Percentiles rank a stretch among this genome's conserved stretches.
Evolutionary conservation across 179 eudicot species (phyloP).

Genomic region (Amaranthus tricolor): DNA sequence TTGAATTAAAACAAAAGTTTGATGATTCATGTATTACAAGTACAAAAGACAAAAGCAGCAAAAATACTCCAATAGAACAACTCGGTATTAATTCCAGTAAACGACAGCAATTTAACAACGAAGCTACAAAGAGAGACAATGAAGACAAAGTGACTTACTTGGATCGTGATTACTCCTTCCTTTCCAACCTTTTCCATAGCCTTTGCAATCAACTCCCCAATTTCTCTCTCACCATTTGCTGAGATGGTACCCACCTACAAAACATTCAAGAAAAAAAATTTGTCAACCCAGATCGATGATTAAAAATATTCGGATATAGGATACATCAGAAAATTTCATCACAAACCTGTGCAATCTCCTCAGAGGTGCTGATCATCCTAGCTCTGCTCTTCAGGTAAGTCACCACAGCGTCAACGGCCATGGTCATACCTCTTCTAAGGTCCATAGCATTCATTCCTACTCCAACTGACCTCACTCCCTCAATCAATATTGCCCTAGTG

Average conservation of each 20-base stretch:
- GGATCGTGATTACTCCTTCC: constrained; percentile 80
- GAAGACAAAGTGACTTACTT: constrained; percentile 37
- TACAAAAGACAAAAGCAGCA: neutral
- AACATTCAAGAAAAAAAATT: neutral
- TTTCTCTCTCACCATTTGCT: constrained; percentile 81
- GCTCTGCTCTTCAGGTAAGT: constrained; percentile 84
- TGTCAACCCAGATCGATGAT: neutral
- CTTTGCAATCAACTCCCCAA: constrained; percentile 87
- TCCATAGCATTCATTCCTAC: constrained; percentile 99
- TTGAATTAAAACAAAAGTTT: too few species aligned
- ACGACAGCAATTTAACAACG: neutral
- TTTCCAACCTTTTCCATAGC: constrained; percentile 93
- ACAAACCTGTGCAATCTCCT: constrained; percentile 94
- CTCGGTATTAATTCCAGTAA: neutral
- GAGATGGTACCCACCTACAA: constrained; percentile 80
- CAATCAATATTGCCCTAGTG: constrained; percentile 74
- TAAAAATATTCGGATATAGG: neutral
- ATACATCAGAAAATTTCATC: neutral
- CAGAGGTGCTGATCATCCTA: constrained; percentile 94
- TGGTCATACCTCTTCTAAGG: constrained; percentile 75
- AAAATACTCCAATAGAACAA: neutral
- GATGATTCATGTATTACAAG: neutral
- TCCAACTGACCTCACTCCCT: constrained; percentile 91
- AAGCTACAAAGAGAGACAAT: neutral
- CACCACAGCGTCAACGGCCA: constrained; percentile 91